Base-by-base conservation (phyloP, 495 filamentous ascomycete species). In the Cairneyella variabilis region DNA sequence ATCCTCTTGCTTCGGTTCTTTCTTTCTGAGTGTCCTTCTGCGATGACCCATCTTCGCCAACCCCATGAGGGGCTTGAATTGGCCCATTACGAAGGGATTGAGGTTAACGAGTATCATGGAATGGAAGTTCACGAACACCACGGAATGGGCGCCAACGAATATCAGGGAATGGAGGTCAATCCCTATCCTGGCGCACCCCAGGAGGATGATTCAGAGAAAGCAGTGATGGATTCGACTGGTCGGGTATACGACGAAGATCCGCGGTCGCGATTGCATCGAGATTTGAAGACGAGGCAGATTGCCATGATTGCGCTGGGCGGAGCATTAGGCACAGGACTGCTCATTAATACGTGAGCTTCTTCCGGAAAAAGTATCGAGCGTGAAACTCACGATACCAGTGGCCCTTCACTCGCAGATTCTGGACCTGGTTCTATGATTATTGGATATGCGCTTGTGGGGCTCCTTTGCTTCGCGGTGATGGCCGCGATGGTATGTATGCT, bases 301-400 rank as follows among this genome's bases (percentile, higher is more conserved):
- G 81, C 83, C 58, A 83, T 90, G 80, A 91, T 95, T 76, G 90
- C 89, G 3, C 89, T 95, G 58, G 89, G 89, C 26, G 87, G 88
- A 47, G 57, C 57, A 39, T 30, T 64, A 2, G 61, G 57, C 1
- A 60, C 57, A 10, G 53, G 53, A 21, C 32, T 64, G 48, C 42
- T 64, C 12, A 52, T 64, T 27, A 57, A 57, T 44, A 63, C 60
- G 59, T 58, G 40, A 41, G 55, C 43, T 30, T 37, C 12, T 12
- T 11, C 28, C 18, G 20, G 12, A 20, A 17, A 20, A 0, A 3
- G 36, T 52, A 14, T 11, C 16, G 10, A 22, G 32, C 12, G 12
- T 27, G 12, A 22, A 34, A 30, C 54, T 56, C n/a, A 56, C 25
- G 40, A 10, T 16, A 38, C n/a, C 21, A 59, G 56, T 20, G 85